Evolutionary conservation across 305 asterid genomes (phyloP), one percentile per base, ranked within the genome.

Genomic region (Withania somnifera): DNA sequence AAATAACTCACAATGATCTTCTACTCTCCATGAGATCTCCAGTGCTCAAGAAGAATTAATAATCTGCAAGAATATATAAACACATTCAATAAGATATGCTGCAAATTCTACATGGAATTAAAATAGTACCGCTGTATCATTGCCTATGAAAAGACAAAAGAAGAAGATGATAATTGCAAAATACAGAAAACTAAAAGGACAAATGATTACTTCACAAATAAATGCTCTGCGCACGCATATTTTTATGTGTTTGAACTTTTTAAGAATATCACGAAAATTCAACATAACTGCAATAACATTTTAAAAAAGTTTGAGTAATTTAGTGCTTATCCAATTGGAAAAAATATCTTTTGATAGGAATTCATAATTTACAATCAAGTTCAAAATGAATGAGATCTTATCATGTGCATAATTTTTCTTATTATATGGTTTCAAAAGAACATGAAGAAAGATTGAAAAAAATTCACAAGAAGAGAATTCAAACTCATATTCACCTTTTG

Each of bases 1-100:
- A 30, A 57, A 30, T 30, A 32, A 77, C 85, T 83, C 71, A 83
- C 85, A 52, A 53, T 32, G 85, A 77, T 78, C 85, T 38, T 77
- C 85, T 83, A 77, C 82, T 36, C 82, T 83, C 85, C 85, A 83
- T 83, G 34, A 67, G 38, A 45, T 17, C 51, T 54, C 56, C 40
- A 38, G 45, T 3, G 6, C n/a, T n/a, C n/a, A n/a, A n/a, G n/a
- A n/a, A n/a, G n/a, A n/a, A n/a, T n/a, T n/a, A n/a, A n/a, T n/a
- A 30, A 64, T 64, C 50, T 64, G 47, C 26, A 52, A 52, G 42
- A 15, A 28, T 13, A 14, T 26, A 28, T 3, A 64, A 17, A 34
- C 47, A 34, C 14, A 32, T 47, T 47, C 5, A 73, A 47, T 17
- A 15, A 73, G 42, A 71, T 22, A 71, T 45, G 0, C 6, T 47